Evolutionary conservation across 495 filamentous ascomycete genomes (phyloP).

Genomic region (Mytilinidion resinicola): DNA sequence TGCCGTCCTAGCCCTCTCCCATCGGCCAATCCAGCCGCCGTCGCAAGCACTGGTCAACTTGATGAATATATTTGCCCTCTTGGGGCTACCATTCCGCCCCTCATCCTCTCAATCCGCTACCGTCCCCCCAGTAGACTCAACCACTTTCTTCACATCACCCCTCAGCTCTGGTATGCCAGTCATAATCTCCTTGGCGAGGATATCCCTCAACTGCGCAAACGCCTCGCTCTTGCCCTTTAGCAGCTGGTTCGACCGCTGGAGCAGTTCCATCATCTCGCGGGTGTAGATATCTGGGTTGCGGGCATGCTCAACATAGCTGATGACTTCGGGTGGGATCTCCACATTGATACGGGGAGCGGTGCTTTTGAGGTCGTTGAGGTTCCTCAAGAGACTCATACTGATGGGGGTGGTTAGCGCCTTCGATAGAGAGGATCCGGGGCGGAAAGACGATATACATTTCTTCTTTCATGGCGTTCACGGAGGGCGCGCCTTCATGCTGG

Average conservation of each 20-base stretch:
- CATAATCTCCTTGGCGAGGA: conserved; percentile 73
- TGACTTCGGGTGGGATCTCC: conserved; percentile 75
- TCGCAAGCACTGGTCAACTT: too few relatives aligned
- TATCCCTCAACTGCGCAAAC: conserved; percentile 72
- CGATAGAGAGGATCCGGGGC: neutral
- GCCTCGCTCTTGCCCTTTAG: conserved; percentile 78
- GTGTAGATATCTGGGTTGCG: conserved; percentile 99
- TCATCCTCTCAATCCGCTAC: too few relatives aligned
- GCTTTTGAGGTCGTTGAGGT: conserved; percentile 40
- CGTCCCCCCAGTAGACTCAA: conserved; percentile 44
- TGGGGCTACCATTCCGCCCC: too few relatives aligned
- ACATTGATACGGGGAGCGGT: conserved; percentile 43
- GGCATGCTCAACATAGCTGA: conserved; percentile 85
- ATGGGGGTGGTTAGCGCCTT: conserved; percentile 2
- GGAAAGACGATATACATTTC: conserved; percentile 48
- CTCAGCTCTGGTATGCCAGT: conserved; percentile 69
- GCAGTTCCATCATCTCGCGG: conserved; percentile 89
- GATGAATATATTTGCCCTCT: too few relatives aligned
- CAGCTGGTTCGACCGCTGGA: conserved; percentile 75
- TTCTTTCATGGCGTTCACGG: conserved; percentile 53
- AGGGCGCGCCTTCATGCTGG: conserved; percentile 59
- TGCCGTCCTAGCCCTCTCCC: too few relatives aligned
- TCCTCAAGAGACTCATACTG: conserved; percentile 34
- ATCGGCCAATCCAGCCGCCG: too few relatives aligned
- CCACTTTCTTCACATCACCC: conserved; percentile 59